Percentiles rank a stretch among this genome's conserved stretches.
These are phyloP conservation scores for Phialophora chinensis DNA, from an alignment of 2,329 filamentous ascomycete species.

Conservation along the genomic window DNA sequence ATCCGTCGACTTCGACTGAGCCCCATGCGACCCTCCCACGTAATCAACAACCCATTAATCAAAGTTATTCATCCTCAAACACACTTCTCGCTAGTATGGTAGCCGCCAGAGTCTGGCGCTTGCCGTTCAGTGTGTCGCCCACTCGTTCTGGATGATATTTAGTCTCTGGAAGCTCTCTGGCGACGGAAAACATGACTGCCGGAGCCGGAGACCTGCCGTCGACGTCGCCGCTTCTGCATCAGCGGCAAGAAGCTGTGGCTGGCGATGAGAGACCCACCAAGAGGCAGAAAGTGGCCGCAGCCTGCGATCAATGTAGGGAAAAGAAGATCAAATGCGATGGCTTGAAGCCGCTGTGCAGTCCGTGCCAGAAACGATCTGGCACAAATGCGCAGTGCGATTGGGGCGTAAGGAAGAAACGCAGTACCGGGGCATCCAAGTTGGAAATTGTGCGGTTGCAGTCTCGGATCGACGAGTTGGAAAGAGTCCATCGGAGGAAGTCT, in stretches of 20 bases:
- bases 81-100: not conserved
- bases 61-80: not conserved
- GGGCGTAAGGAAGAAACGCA: slow-evolving; percentile 23
- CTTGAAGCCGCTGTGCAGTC: slow-evolving; percentile 39
- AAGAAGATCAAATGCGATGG: slow-evolving; percentile 51
- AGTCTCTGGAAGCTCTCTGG: not conserved
- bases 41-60: not conserved
- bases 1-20: not conserved
- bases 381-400: slow-evolving; percentile 21
- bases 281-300: slow-evolving; percentile 32
- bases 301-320: slow-evolving; percentile 50
- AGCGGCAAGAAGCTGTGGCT: not conserved
- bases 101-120: not conserved
- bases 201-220: not conserved
- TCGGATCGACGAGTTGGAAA: slow-evolving; percentile 26
- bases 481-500: slow-evolving; percentile 6
- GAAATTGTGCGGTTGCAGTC: slow-evolving; percentile 22
- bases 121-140: not conserved
- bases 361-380: slow-evolving; percentile 17
- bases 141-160: not conserved
- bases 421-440: slow-evolving; percentile 20
- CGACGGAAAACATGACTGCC: not conserved
- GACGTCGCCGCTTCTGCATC: not conserved
- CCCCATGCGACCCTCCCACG: not conserved
- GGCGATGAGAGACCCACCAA: slow-evolving; percentile 16